Evolutionary conservation across 495 filamentous ascomycete species (phyloP), one percentile per base, ranked within the genome.

Genomic region (Aspergillus homomorphus): DNA sequence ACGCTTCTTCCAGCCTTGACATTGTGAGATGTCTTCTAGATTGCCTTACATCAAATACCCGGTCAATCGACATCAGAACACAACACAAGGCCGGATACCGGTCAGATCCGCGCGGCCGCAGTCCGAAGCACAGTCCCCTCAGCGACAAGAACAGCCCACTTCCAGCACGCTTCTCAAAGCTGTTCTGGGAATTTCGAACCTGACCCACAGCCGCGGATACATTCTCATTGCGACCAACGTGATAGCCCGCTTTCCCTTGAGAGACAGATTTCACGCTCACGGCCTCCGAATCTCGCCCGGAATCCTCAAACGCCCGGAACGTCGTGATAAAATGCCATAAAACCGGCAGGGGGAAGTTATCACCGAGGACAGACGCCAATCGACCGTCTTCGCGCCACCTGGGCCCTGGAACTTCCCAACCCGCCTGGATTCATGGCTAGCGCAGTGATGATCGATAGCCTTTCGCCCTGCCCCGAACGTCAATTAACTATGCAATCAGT

Each of bases 241-340:
- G 63, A 45, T 69, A 66, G 0, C 66, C 4, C 66, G 50, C 30
- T 57, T 60, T 6, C 57, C 62, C 19, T 62, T 33, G 23, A 65
- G 66, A 0, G 22, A 30, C n/a, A 6, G 66, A 60, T 42, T 64
- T 62, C 7, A 63, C 48, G 38, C 59, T 63, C 26, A 69, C 45
- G 7, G 50, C 26, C 5, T 53, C 62, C 41, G 66, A 64, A 8
- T 69, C 66, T 23, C 62, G 57, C 3, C 62, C 66, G 0, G 66
- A 44, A 54, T 69, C 66, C 15, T 61, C 55, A 1, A 53, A 61
- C 1, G 62, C 63, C 4, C 66, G 62, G 9, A 59, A 54, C n/a
- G 23, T 30, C 1, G 57, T 49, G 15, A 3, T 96, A 2, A 64
- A 24, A 20, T 64, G 55, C 41, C 58, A 66, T 19, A 70, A 51